Evolutionary conservation across 2,329 filamentous ascomycete genomes (phyloP).

Genomic region (Clathrospora elynae): DNA sequence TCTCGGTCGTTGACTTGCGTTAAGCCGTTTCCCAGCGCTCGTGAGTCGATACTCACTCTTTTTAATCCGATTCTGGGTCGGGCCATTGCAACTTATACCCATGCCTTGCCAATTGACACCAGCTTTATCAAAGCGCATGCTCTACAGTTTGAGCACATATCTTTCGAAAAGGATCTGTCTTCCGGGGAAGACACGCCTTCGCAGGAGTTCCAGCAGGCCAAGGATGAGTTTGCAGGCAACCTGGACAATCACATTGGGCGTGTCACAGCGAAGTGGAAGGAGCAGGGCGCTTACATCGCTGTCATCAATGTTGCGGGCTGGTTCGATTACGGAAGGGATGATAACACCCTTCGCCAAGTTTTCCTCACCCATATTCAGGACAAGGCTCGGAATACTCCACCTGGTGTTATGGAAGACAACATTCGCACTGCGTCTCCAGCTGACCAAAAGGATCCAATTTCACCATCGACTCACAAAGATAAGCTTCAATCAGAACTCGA

Average conservation of each 20-base stretch:
- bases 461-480: slow-evolving; percentile 21
- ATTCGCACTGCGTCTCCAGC: slow-evolving; percentile 19
- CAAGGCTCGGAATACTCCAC: slow-evolving; percentile 13
- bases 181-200: not conserved
- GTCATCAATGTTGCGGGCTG: slow-evolving; percentile 61
- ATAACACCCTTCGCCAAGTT: slow-evolving; percentile 45
- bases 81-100: slow-evolving; percentile 37
- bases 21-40: slow-evolving; percentile 68
- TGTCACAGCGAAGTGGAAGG: slow-evolving; percentile 59
- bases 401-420: slow-evolving; percentile 20
- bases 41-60: slow-evolving; percentile 71
- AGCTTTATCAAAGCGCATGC: slow-evolving; percentile 68
- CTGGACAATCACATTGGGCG: slow-evolving; percentile 64
- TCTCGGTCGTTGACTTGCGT: slow-evolving; percentile 71
- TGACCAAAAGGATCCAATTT: not conserved
- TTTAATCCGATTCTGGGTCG: slow-evolving; percentile 60
- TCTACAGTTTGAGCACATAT: slow-evolving; percentile 63
- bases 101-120: slow-evolving; percentile 58
- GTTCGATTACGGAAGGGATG: slow-evolving; percentile 59
- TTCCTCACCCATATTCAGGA: slow-evolving; percentile 17
- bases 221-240: slow-evolving; percentile 57
- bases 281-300: slow-evolving; percentile 63
- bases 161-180: slow-evolving; percentile 25
- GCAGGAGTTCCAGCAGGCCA: slow-evolving; percentile 55
- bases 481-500: slow-evolving; percentile 26